Percentiles rank a stretch among this genome's conserved stretches.
These are phyloP conservation scores for Sarocladium oryzae DNA, from an alignment of 2,329 filamentous ascomycete genomes.

Conservation along the genomic window DNA sequence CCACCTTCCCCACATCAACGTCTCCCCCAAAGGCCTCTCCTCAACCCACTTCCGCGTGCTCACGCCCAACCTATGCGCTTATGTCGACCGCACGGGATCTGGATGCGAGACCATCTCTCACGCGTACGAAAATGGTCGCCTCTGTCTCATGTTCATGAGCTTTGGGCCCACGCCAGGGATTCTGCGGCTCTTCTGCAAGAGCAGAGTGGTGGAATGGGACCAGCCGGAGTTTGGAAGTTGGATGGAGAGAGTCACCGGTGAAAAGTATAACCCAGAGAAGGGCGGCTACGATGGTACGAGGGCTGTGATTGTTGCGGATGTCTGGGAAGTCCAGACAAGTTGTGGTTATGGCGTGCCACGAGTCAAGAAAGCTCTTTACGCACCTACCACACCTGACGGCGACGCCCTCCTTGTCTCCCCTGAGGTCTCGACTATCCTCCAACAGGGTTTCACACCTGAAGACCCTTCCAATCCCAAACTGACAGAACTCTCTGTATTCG, in stretches of 20 bases:
- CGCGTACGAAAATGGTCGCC: slow-evolving; percentile 68
- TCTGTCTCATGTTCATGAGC: slow-evolving; percentile 68
- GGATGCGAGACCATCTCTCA: slow-evolving; percentile 73
- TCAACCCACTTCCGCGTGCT: slow-evolving; percentile 57
- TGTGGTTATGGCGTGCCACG: slow-evolving; percentile 61
- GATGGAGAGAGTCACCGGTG: slow-evolving; percentile 34
- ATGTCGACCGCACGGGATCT: slow-evolving; percentile 68
- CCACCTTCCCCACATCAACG: slow-evolving; percentile 63
- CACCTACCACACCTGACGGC: slow-evolving; percentile 17
- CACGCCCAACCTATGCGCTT: slow-evolving; percentile 52
- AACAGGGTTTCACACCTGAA: slow-evolving; percentile 14
- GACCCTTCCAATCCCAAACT: slow-evolving; percentile 14
- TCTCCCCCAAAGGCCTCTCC: slow-evolving; percentile 67
- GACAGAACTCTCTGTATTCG: slow-evolving; percentile 36
- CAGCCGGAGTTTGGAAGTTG: slow-evolving; percentile 39
- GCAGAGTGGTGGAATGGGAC: slow-evolving; percentile 52
- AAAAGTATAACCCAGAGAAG: slow-evolving; percentile 18
- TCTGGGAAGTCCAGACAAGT: slow-evolving; percentile 60
- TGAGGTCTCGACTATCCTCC: slow-evolving; percentile 19
- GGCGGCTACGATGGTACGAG: slow-evolving; percentile 42
- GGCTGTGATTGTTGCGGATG: slow-evolving; percentile 54
- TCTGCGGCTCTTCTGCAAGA: slow-evolving; percentile 56
- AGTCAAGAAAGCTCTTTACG: slow-evolving; percentile 35
- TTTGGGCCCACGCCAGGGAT: slow-evolving; percentile 56
- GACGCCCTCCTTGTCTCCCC: slow-evolving; percentile 13